A percentile compares a stretch with the other conserved stretches of the same genome.
Conservation (phyloP, 495 filamentous ascomycete species). For the Aspergillus egyptiacus region DNA sequence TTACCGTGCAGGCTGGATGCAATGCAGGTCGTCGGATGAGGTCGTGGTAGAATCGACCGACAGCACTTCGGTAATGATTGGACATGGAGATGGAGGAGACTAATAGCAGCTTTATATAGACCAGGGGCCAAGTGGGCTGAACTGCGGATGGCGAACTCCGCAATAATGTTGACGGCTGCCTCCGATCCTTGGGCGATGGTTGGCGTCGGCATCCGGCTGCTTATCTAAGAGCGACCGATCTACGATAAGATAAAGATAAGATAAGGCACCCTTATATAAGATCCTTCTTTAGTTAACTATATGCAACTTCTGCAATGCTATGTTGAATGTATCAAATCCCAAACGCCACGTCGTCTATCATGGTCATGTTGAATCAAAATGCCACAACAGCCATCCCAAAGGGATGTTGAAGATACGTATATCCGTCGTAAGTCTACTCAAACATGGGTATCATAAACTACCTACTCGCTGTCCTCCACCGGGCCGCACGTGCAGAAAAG, state of each 20-base stretch:
- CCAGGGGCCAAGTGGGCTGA: not conserved
- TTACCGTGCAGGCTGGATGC: too few relatives aligned
- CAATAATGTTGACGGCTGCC: not conserved
- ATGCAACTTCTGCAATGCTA: not conserved
- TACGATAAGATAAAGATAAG: slow-evolving; percentile 2
- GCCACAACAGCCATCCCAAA: slow-evolving; percentile 9
- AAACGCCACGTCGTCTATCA: slow-evolving; percentile 16
- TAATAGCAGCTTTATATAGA: not conserved
- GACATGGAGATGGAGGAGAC: not conserved
- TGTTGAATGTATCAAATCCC: slow-evolving; percentile 11
- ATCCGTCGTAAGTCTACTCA: slow-evolving; percentile 11
- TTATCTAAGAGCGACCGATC: too few relatives aligned
- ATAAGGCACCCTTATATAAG: not conserved
- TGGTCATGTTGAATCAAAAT: slow-evolving; percentile 22
- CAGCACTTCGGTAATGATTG: not conserved
- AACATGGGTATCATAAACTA: slow-evolving; percentile 42
- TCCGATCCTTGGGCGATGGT: slow-evolving; percentile 1
- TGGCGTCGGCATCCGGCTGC: not conserved
- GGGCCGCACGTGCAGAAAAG: slow-evolving; percentile 94
- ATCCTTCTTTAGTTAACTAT: not conserved
- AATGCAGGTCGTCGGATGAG: not conserved
- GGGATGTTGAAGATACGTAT: slow-evolving; percentile 17
- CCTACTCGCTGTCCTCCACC: slow-evolving; percentile 49
- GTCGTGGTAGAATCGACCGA: too few relatives aligned
- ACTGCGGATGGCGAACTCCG: slow-evolving; percentile 9